Evolutionary conservation across 257 asterid genomes (phyloP).

Genomic region (Ballota nigra): DNA sequence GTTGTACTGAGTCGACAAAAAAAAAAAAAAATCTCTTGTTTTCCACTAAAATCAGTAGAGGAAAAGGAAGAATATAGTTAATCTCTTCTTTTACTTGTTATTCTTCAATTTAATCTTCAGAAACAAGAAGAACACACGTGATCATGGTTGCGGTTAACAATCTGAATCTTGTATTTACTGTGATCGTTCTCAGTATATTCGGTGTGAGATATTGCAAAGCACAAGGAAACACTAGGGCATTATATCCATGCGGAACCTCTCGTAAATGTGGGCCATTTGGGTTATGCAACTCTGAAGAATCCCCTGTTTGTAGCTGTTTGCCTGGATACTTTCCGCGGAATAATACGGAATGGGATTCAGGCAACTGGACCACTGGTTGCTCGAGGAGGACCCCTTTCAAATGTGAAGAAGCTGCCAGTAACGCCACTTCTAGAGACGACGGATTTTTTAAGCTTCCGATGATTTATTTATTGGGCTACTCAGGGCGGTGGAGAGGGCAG

Average conservation of each 20-base stretch:
- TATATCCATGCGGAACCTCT: constrained; percentile 14
- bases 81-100: no score
- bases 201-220: background rate
- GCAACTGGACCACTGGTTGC: constrained; percentile 55
- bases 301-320: background rate
- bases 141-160: background rate
- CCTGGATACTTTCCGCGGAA: constrained; percentile 35
- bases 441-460: constrained; percentile 38
- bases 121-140: no score
- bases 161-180: background rate
- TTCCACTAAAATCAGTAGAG: no score
- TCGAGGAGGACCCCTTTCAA: constrained; percentile 30
- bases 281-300: constrained; percentile 27
- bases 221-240: background rate
- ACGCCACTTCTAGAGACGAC: constrained; percentile 34
- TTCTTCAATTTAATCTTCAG: no score
- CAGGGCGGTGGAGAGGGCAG: constrained; percentile 25
- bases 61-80: no score
- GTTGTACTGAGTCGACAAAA: no score
- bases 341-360: constrained; percentile 17
- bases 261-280: constrained; percentile 45
- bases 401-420: constrained; percentile 30
- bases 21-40: no score
- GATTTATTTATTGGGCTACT: constrained; percentile 40
- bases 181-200: background rate